Conservation (phyloP, 495 filamentous ascomycete species). For the Talaromyces thailandensis region DNA sequence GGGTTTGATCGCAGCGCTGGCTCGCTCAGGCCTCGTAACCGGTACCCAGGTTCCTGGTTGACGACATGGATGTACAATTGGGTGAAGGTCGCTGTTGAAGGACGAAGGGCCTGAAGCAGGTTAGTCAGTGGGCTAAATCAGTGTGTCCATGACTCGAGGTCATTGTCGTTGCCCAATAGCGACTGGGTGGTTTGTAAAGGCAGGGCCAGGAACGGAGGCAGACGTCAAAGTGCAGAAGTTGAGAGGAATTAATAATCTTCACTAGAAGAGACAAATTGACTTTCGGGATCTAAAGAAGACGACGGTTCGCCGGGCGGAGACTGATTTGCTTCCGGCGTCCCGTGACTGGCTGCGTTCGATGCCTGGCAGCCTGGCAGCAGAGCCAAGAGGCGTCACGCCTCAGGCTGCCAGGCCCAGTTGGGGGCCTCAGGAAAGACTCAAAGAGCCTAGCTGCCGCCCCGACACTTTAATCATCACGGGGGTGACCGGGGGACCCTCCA, state of each 20-base stretch:
- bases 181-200: background rate
- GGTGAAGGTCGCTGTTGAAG: background rate
- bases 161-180: background rate
- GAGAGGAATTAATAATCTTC: background rate
- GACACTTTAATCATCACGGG: background rate
- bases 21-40: background rate
- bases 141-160: too few relatives aligned
- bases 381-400: too few relatives aligned
- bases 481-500: too few relatives aligned
- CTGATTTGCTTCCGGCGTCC: background rate
- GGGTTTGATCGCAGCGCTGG: background rate
- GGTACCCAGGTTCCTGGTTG: background rate
- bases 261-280: background rate
- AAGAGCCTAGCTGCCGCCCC: background rate
- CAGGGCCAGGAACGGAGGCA: background rate
- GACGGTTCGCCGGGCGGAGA: background rate
- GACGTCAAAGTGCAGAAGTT: background rate
- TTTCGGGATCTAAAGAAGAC: background rate
- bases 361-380: too few relatives aligned
- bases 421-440: too few relatives aligned
- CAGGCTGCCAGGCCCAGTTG: too few relatives aligned
- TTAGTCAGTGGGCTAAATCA: background rate
- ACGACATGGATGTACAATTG: background rate
- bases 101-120: background rate
- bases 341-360: background rate